Evolutionary conservation across 2,329 filamentous ascomycete genomes (phyloP).

Genomic region (Xylariales sp.): DNA sequence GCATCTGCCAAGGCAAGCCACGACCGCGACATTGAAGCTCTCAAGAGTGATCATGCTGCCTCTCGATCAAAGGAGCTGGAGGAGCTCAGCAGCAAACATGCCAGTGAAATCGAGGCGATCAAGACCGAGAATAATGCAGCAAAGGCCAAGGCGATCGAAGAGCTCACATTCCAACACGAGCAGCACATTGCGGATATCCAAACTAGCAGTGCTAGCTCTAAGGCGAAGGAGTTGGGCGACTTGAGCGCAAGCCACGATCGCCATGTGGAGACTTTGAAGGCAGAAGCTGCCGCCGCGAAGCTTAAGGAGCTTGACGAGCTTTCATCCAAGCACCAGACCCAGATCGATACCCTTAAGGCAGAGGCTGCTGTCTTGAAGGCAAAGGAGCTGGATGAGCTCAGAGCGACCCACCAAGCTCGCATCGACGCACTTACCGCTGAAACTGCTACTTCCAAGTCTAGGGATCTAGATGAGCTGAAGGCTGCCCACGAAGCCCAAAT

Average conservation of each 20-base stretch:
- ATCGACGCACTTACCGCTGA: constrained; percentile 9
- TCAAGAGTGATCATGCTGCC: constrained; percentile 20
- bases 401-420: constrained; percentile 10
- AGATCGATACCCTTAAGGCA: constrained; percentile 8
- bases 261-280: constrained; percentile 6
- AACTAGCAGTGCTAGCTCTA: constrained; percentile 11
- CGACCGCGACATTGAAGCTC: constrained; percentile 13
- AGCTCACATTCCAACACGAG: constrained; percentile 11
- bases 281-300: constrained; percentile 9
- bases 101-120: constrained; percentile 17
- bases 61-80: constrained; percentile 18
- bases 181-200: constrained; percentile 11
- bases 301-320: constrained; percentile 7
- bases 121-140: constrained; percentile 14
- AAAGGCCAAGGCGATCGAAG: constrained; percentile 11
- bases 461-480: constrained; percentile 13
- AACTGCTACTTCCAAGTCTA: constrained; percentile 10
- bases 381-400: constrained; percentile 13
- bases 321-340: constrained; percentile 4
- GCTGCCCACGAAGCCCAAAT: constrained; percentile 11
- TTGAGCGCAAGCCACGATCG: constrained; percentile 7
- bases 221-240: constrained; percentile 10
- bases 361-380: constrained; percentile 11
- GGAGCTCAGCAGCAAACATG: constrained; percentile 15
- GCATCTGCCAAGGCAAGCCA: constrained; percentile 1